phyloP scores from a whole-genome alignment of 2,329 filamentous ascomycete species.

The Diaporthe sp. region DNA sequence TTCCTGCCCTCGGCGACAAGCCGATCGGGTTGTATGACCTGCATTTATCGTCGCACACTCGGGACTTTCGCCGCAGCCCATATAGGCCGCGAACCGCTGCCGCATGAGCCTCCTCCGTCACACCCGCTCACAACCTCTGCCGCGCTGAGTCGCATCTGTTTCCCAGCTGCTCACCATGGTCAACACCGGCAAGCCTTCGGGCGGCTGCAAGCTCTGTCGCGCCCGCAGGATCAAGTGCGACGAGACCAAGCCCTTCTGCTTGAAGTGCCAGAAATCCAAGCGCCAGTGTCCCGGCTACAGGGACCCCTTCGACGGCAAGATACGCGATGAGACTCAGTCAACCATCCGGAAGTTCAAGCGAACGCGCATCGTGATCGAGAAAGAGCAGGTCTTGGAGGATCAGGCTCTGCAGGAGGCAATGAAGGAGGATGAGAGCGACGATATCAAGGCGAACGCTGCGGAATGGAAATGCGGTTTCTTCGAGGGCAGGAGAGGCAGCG shows the following conservation, averaged over 20 bases:
- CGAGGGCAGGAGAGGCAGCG: slow-evolving; percentile 17
- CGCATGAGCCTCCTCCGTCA: not conserved
- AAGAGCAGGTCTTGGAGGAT: slow-evolving; percentile 28
- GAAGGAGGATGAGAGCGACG: not conserved
- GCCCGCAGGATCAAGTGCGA: slow-evolving; percentile 46
- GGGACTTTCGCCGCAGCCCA: not conserved
- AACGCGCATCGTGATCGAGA: slow-evolving; percentile 29
- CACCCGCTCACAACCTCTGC: slow-evolving; percentile 4
- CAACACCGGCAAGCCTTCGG: slow-evolving; percentile 45
- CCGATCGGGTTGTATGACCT: not conserved
- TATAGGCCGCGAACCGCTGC: slow-evolving; percentile 9
- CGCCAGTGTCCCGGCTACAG: slow-evolving; percentile 45
- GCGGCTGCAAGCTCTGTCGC: slow-evolving; percentile 45
- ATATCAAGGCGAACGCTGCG: slow-evolving; percentile 10
- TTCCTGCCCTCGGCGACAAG: slow-evolving; percentile 6
- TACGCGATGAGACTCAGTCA: slow-evolving; percentile 45
- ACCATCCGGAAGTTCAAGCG: slow-evolving; percentile 41
- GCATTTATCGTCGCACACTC: not conserved
- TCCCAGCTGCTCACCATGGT: slow-evolving; percentile 41
- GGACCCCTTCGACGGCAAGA: slow-evolving; percentile 44
- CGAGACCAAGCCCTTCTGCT: slow-evolving; percentile 45
- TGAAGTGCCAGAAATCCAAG: slow-evolving; percentile 44
- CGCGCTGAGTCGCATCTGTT: not conserved
- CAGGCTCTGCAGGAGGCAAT: not conserved
- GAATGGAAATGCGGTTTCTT: slow-evolving; percentile 28